phyloP scores from a whole-genome alignment of 2,329 filamentous ascomycete genomes.

The Alternaria arborescens region DNA sequence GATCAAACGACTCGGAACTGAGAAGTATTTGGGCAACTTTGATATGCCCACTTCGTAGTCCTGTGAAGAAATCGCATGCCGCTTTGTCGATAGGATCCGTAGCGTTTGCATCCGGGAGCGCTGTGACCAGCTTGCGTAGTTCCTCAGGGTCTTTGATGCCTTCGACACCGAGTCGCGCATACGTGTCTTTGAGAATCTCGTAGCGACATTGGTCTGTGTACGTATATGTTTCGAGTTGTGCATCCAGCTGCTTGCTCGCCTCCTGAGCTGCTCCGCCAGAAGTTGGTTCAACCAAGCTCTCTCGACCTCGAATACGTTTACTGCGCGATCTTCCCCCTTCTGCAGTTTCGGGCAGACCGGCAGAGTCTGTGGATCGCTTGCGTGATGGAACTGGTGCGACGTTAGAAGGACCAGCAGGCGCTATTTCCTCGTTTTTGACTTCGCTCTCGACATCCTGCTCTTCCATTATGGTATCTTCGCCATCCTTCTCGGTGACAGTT shows the following conservation, averaged over 20 bases:
- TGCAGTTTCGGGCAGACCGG: constrained; percentile 64
- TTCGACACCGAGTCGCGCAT: constrained; percentile 61
- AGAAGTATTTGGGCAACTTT: constrained; percentile 58
- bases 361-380: constrained; percentile 69
- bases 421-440: constrained; percentile 28
- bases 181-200: constrained; percentile 61
- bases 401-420: constrained; percentile 35
- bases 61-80: constrained; percentile 54
- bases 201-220: constrained; percentile 68
- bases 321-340: constrained; percentile 67
- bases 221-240: constrained; percentile 62
- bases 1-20: constrained; percentile 59
- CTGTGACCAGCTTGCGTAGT: constrained; percentile 40
- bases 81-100: constrained; percentile 42
- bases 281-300: constrained; percentile 60
- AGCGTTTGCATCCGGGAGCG: constrained; percentile 19
- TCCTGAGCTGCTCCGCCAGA: constrained; percentile 61
- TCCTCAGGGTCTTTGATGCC: constrained; percentile 54
- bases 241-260: constrained; percentile 62
- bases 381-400: constrained; percentile 55
- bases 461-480: constrained; percentile 32
- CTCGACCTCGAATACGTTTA: constrained; percentile 67
- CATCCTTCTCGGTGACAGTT: constrained; percentile 10
- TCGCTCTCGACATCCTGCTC: constrained; percentile 22
- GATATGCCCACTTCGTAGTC: constrained; percentile 47